phyloP scores from a whole-genome alignment of 352 stramenopile genomes.

The Phytopythium vexans region DNA sequence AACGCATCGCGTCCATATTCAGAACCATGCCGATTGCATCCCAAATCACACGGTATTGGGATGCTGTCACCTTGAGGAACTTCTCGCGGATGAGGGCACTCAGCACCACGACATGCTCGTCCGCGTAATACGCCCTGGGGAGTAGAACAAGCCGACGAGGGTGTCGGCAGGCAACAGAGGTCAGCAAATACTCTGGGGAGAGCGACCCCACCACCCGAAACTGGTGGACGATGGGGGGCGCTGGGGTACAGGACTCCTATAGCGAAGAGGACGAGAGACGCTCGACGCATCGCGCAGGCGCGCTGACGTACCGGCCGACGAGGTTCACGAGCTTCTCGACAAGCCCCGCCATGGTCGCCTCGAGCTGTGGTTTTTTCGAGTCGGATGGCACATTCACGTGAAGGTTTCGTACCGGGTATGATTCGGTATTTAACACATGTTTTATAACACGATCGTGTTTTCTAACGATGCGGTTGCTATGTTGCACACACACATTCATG shows the following conservation, averaged over 20 bases:
- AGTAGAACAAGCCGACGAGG: neutral
- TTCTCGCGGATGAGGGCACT: conserved; percentile 83
- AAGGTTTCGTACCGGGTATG: too few relatives aligned
- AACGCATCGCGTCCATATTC: neutral
- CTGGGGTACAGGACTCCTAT: too few relatives aligned
- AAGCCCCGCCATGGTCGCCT: conserved; percentile 62
- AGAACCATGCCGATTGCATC: neutral
- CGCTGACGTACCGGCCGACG: conserved; percentile 55
- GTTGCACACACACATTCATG: too few relatives aligned
- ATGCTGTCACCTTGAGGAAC: conserved; percentile 70
- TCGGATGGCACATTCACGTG: too few relatives aligned
- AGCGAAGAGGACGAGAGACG: neutral
- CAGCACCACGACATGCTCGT: conserved; percentile 87
- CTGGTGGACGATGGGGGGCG: too few relatives aligned
- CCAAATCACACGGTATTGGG: neutral
- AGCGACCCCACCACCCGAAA: neutral
- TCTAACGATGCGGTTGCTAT: too few relatives aligned
- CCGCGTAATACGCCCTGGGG: conserved; percentile 81
- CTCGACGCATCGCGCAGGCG: neutral
- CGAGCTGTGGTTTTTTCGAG: neutral
- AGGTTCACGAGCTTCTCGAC: conserved; percentile 87
- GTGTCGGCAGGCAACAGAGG: neutral
- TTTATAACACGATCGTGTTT: neutral
- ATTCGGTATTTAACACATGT: conserved; percentile 2
- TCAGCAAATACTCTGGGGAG: neutral